A percentile compares a stretch with the other conserved stretches of the same genome.
phyloP scores from a whole-genome alignment of 345 rosid genomes.

The Moringa oleifera region DNA sequence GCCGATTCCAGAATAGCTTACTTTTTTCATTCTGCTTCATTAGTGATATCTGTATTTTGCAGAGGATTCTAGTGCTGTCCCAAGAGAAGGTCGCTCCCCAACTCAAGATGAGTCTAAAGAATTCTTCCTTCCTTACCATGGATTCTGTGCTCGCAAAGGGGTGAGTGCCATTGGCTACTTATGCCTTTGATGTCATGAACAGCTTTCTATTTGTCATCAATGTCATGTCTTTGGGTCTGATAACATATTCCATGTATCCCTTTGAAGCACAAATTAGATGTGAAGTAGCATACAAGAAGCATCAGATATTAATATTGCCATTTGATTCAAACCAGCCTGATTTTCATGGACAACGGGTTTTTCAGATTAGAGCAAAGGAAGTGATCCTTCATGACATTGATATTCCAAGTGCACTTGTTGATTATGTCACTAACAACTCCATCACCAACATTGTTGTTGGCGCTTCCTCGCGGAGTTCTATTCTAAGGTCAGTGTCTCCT shows the following conservation, averaged over 20 bases:
- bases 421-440: constrained; percentile 34
- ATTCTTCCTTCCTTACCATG: constrained; percentile 62
- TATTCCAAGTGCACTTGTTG: constrained; percentile 46
- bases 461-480: constrained; percentile 37
- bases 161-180: constrained; percentile 21
- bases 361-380: constrained; percentile 53
- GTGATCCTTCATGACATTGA: constrained; percentile 56
- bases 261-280: neutral
- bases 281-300: neutral
- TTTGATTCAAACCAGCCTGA: neutral
- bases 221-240: neutral
- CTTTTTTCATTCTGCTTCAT: constrained; percentile 13
- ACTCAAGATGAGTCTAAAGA: constrained; percentile 41
- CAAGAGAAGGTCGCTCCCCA: constrained; percentile 42
- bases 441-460: constrained; percentile 53
- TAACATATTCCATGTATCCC: too few relatives aligned
- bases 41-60: constrained; percentile 16
- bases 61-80: constrained; percentile 21
- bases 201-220: constrained; percentile 3
- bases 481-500: constrained; percentile 29
- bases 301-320: neutral
- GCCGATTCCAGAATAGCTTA: neutral
- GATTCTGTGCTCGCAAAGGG: constrained; percentile 72
- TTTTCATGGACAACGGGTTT: neutral
- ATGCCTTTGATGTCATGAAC: too few relatives aligned